Base-by-base conservation (phyloP, 768 basidiomycete genomes). In the Tylopilus sp. region DNA sequence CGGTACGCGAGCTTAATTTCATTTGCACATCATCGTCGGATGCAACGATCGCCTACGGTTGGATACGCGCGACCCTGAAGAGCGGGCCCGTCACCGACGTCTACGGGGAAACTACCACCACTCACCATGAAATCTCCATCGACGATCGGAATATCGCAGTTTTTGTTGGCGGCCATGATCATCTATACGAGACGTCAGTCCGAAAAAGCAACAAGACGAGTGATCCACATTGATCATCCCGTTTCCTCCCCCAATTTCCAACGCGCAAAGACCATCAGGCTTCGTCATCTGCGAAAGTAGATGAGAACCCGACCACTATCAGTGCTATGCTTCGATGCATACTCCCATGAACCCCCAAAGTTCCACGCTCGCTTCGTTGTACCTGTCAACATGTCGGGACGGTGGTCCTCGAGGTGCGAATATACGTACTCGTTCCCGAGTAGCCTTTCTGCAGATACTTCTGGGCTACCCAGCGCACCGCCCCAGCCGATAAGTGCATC, bases 51-150 rank as follows among this genome's bases (percentile, higher is more conserved):
- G 31, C 63, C 47, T 61, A 62, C 59, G 47, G 58, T 67, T 9
- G 66, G 72, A 56, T 69, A 69, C 31, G 71, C 59, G 34, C 77
- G 72, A 29, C 76, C 77, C 68, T 70, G 51, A 56, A 19, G 22
- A 40, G 42, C n/a, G 40, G 29, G 28, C 14, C 38, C 42, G 48
- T 52, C 25, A 58, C 24, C 42, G 21, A 55, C 8, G 31, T 26
- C 9, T 28, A 24, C 43, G 19, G 47, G 45, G 14, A 29, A 22
- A 56, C 40, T 43, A 2, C 38, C 22, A 42, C 19, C 19, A 50
- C 68, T 34, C 34, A 66, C 70, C 77, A 78, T 78, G 37, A 76
- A 70, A 63, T 78, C 76, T 4, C 72, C 76, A 59, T 76, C 74
- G 42, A 78, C 62, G 36, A 72, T 69, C 47, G 75, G 75, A 37